Evolutionary conservation across 768 basidiomycete species (phyloP), one percentile per base, ranked within the genome.

Genomic region (Dacryopinax primogenitus): DNA sequence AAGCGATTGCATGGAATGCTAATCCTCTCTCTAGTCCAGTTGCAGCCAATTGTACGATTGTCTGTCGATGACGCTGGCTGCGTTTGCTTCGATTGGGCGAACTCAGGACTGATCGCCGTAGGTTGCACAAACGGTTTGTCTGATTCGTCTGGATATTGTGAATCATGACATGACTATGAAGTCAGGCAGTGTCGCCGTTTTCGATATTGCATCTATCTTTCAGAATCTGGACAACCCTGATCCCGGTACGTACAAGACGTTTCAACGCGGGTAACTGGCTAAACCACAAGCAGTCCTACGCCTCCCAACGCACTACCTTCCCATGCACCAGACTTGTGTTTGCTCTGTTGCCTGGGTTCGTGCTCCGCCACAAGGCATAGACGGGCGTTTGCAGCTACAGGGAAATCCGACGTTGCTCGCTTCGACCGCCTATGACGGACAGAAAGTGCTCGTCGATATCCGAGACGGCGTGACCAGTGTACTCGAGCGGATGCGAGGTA

Each of bases 1-100:
- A 30, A 64, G 44, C 39, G 28, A 15, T 23, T 62, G 33, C n/a
- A n/a, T n/a, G 62, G 37, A 15, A 32, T 39, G 28, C 32, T 66
- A 28, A 44, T 18, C 45, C 63, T 32, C 26, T 32, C 23, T 63
- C 23, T 18, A 39, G 13, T 34, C 28, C 23, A 51, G 34, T 74
- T 83, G 0, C 77, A 86, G 58, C 90, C 93, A 0, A 71, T 88
- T 1, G 62, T 94, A 4, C 82, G 84, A 11, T 82, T 97, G 1
- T 84, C 88, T 69, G 75, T 91, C 1, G 85, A 86, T 64, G 88
- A 91, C 44, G 82, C 89, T 0, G 77, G 80, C n/a, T 87, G 86
- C 71, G 87, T 83, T 81, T 81, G 83, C 16, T 78, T 96, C 63
- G 92, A 96, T 69, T 97, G 93, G 93, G 88, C 85, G 0, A 92